phyloP scores from a whole-genome alignment of 805 yeast species.

The Candida caryicola region DNA sequence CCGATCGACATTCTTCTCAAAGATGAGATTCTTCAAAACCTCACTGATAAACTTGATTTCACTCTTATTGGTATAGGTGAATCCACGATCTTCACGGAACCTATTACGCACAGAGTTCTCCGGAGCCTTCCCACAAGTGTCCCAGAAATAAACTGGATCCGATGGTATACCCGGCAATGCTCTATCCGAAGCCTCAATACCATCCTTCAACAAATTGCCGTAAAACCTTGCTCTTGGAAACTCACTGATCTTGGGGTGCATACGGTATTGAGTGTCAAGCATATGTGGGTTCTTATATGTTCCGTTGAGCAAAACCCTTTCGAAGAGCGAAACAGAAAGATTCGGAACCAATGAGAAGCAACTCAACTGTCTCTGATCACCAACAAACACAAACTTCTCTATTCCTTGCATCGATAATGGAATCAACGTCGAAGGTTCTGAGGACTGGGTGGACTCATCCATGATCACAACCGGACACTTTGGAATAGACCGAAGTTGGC shows the following conservation, averaged over 20 bases:
- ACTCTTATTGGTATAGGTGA: constrained; percentile 54
- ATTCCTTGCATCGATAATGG: constrained; percentile 70
- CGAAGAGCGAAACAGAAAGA: constrained; percentile 64
- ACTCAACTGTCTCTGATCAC: constrained; percentile 74
- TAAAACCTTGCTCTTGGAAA: constrained; percentile 56
- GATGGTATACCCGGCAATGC: constrained; percentile 40
- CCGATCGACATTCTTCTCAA: constrained; percentile 50
- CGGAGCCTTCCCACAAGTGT: constrained; percentile 45
- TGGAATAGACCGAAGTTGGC: constrained; percentile 52
- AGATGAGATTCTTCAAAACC: constrained; percentile 47
- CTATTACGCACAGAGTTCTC: constrained; percentile 51
- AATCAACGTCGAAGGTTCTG: constrained; percentile 68
- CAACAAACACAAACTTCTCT: constrained; percentile 65
- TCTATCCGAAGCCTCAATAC: constrained; percentile 55
- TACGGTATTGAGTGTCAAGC: constrained; percentile 68
- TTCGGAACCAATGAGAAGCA: constrained; percentile 68
- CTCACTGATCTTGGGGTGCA: constrained; percentile 63
- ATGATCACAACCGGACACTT: constrained; percentile 65
- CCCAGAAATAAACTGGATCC: constrained; percentile 60
- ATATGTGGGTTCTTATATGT: constrained; percentile 59
- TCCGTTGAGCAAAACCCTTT: constrained; percentile 61
- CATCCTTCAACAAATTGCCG: constrained; percentile 49
- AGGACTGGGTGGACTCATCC: constrained; percentile 79
- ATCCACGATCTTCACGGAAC: constrained; percentile 50
- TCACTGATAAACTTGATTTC: constrained; percentile 51